Conservation (phyloP, 2,329 filamentous ascomycete species). For the Aspergillus intermedius region DNA sequence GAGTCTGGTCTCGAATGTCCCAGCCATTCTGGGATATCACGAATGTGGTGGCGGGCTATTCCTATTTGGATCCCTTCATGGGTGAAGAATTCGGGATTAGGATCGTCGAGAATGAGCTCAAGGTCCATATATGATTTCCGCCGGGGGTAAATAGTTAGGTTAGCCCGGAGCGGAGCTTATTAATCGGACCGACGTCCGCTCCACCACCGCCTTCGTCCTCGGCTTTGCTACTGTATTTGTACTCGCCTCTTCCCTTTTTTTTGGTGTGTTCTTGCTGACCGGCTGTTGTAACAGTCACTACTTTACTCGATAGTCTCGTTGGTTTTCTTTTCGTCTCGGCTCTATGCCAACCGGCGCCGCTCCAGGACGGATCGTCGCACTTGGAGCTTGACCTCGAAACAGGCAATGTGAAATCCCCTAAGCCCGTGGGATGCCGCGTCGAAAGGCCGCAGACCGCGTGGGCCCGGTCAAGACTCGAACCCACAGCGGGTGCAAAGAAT, state of each 20-base stretch:
- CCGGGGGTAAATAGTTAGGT: too few species aligned
- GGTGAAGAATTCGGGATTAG: too few species aligned
- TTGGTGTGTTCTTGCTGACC: not conserved
- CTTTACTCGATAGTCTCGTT: not conserved
- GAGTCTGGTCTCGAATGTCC: too few species aligned
- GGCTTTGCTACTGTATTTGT: not conserved
- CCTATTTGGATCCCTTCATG: too few species aligned
- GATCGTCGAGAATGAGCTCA: too few species aligned
- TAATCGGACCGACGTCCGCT: not conserved
- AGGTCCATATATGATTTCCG: too few species aligned
- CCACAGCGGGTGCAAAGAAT: conserved; percentile 36
- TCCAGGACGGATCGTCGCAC: conserved; percentile 2
- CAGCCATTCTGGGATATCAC: too few species aligned
- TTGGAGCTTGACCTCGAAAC: conserved; percentile 1
- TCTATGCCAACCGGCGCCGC: not conserved
- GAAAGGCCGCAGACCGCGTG: conserved; percentile 30
- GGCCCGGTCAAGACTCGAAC: conserved; percentile 34
- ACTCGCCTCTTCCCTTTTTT: not conserved
- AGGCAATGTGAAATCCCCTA: conserved; percentile 21
- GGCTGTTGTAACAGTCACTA: too few species aligned
- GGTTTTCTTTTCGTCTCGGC: not conserved
- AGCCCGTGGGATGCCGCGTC: conserved; percentile 27
- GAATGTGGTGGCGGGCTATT: too few species aligned
- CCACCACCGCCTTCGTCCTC: not conserved
- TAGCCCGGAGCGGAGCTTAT: not conserved